Evolutionary conservation across 345 rosid genomes (phyloP).

Genomic region (Lepidium aucheri): DNA sequence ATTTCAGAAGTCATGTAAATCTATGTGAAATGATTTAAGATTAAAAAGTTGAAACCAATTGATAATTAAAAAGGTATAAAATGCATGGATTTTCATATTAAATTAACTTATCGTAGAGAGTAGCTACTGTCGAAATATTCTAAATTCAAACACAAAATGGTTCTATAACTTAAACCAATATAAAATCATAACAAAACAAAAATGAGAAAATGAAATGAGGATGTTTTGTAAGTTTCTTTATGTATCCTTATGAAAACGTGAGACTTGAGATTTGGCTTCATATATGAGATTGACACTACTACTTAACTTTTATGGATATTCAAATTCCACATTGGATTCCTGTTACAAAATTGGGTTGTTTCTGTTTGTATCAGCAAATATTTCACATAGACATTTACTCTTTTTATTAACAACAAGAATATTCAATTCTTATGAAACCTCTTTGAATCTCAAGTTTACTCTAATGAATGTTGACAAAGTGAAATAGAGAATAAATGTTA

Average conservation of each 20-base stretch:
- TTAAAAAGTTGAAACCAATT: neutral
- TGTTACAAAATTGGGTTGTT: neutral
- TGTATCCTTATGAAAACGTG: constrained; percentile 24
- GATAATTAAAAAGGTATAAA: neutral
- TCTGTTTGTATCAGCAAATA: neutral
- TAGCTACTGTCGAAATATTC: constrained; percentile 1
- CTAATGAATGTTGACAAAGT: neutral
- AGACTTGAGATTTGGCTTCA: constrained; percentile 25
- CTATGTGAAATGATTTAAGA: too few relatives aligned
- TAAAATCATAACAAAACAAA: neutral
- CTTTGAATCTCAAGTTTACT: neutral
- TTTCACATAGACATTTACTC: constrained; percentile 3
- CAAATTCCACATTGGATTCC: constrained; percentile 27
- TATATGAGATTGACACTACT: constrained; percentile 21
- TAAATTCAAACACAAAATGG: constrained; percentile 5
- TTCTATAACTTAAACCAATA: constrained; percentile 4
- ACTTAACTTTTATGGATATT: constrained; percentile 15
- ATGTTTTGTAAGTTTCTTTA: constrained; percentile 24
- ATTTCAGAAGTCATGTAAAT: too few relatives aligned
- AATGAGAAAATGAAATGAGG: neutral
- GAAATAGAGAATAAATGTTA: neutral
- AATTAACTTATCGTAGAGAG: neutral
- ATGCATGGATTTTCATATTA: neutral
- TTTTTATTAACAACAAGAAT: neutral
- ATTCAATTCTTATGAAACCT: neutral